Base-by-base conservation (phyloP, 2,329 filamentous ascomycete species). In the Phialophora chinensis region DNA sequence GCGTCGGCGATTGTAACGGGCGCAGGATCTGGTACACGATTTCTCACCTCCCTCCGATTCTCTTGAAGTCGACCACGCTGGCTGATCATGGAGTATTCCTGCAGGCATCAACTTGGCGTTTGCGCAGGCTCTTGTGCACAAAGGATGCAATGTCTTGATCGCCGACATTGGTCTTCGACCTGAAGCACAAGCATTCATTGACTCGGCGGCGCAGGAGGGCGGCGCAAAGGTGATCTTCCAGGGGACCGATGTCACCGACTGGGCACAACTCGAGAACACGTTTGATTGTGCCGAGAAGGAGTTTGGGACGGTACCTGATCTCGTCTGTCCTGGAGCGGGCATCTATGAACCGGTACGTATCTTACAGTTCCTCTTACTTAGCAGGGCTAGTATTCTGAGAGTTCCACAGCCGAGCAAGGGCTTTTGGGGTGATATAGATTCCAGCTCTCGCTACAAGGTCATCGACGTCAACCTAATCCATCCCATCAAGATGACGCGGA, bases 381-480 rank as follows among this genome's bases (percentile, higher is more conserved):
- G 3, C 2, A 27, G 20, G 17, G 23, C 27, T 54, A 31, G 29
- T 54, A 23, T 31, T 31, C 52, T 31, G 3, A 14, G n/a, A 17
- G 12, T 6, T 57, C 17, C 1, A 17, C 33, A 57, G 54, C 23
- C 54, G 11, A 7, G 33, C 29, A 54, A 23, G 3, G 33, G n/a
- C 11, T 47, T 60, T 42, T 61, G 55, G 53, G 25, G 31, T 14
- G 82, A 84, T 68, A 67, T 74, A 4, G 74, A 70, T 0, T 65
- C 74, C 44, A 75, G 76, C 4, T 78, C 77, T 29, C 77, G 79
- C 63, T 84, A 84, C 69, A 77, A 78, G 29, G 47, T 77, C 58
- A 55, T 85, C 25, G 83, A 84, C 63, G 83, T 84, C 73, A 84
- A 84, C 66, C 65, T 85, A 56, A 81, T 79, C 0, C 83, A 84